These are phyloP conservation scores for Hexamita inflata DNA, from an alignment of 208 protist species.

Conservation along the genomic window DNA sequence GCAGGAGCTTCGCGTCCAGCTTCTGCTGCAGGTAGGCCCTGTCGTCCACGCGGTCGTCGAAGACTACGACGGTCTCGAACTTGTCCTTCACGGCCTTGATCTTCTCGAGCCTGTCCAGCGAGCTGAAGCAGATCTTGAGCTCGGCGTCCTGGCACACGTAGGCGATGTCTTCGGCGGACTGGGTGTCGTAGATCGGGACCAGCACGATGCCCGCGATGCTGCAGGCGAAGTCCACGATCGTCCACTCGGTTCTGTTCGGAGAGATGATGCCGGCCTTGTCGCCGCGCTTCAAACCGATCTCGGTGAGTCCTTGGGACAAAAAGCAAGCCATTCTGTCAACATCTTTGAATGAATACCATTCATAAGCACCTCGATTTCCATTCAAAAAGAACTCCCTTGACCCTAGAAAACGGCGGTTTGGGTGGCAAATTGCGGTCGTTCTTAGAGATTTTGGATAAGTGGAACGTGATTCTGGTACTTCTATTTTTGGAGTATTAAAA, in stretches of 20 bases:
- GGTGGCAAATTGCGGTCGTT: not conserved
- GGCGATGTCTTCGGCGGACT: not conserved
- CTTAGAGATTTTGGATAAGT: not conserved
- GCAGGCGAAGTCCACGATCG: constrained; percentile 28
- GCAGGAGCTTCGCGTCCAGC: no score
- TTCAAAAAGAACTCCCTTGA: not conserved
- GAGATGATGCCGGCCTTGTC: constrained; percentile 26
- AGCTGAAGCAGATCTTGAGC: not conserved
- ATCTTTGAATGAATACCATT: not conserved
- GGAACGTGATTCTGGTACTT: no score
- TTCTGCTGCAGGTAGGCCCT: no score
- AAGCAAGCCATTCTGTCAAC: not conserved
- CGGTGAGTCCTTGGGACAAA: not conserved
- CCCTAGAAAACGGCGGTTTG: not conserved
- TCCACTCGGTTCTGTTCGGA: constrained; percentile 30
- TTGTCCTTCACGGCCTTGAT: not conserved
- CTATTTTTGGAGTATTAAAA: no score
- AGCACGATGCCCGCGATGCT: not conserved
- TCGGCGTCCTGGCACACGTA: constrained; percentile 2
- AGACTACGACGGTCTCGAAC: constrained; percentile 6
- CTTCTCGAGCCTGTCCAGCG: not conserved
- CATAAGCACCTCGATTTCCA: not conserved
- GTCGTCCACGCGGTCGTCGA: constrained; percentile 7
- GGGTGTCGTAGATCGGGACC: constrained; percentile 28
- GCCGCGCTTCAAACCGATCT: constrained; percentile 4